Evolutionary conservation across 768 basidiomycete genomes (phyloP), one percentile per base, ranked within the genome.

Genomic region (Clavulina sp.): DNA sequence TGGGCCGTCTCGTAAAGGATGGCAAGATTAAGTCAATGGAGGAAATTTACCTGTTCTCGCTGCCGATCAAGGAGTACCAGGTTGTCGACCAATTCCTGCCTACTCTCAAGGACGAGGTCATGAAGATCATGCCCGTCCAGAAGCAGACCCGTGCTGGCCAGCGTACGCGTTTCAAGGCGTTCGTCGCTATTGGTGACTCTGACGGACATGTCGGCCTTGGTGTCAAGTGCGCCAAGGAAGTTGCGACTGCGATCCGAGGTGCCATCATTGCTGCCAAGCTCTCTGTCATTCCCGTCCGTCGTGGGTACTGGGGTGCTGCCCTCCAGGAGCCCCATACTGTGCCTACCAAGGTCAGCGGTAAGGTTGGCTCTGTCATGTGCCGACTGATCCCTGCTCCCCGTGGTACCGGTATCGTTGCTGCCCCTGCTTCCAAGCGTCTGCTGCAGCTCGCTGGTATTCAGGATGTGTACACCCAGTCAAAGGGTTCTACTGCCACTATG

Each of bases 21-120:
- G 93, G 93, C 60, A 97, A 97, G 73, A 96, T 99, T 74, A 96
- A 93, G 72, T 95, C 91, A 46, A 92, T 99, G 78, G 95, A 99
- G 67, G 95, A 99, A 67, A 96, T 97, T 70, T 99, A 97, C 72
- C 91, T 99, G 64, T 99, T 97, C 81, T 99, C 95, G 26, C 84
- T 99, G 57, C 92, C 93, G 55, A 85, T 99, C 70, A 99, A 97
- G 73, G 95, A 99, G 71, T 97, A 72, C 76, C 95, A 99, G 70
- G 95, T 99, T 69, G 84, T 99, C 75, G 95, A 99, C 74, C 80
- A 83, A 68, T 96, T 99, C 87, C 78, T 97, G 46, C 95, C 95
- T 61, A 86, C 87, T 66, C 84, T 99, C 71, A 99, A 99, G 77
- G 95, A 92, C 61, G 91, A 95, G 68, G 95, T 99, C 59, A 99